Base-by-base conservation (phyloP, 2,329 filamentous ascomycete species). In the Setomelanomma holmii region DNA sequence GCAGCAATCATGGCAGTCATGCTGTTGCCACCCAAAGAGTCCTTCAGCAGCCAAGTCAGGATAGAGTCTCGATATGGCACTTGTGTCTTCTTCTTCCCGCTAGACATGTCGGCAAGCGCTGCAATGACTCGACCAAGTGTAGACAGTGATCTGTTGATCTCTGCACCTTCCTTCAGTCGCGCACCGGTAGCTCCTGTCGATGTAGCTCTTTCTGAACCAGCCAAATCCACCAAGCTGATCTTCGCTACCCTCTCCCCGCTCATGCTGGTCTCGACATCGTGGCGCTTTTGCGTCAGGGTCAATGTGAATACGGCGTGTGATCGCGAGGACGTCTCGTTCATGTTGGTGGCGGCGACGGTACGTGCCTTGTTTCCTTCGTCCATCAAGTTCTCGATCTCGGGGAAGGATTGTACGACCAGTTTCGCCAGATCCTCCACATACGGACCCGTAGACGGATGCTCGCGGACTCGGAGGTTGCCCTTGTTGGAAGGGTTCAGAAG, bases 1-100 rank as follows among this genome's bases (percentile, higher is more conserved):
- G 93, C 93, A 44, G 95, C 96, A 81, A 99, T 99, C 96, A 99
- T 99, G 53, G 95, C 95, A 20, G 95, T 99, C 90, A 98, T 93
- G 74, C 93, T 98, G 82, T 99, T 99, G 69, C 95, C 95, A 72
- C 95, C 95, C 5, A 99, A 79, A 4, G 93, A 98, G 74, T 99
- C 96, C 72, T 99, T 99, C 61, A 99, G 78, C 39, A 99, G 79
- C 95, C 95, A 99, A 1, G 95, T 99, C 61, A 99, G 79, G 43
- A 99, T 87, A 70, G 91, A 96, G 79, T 99, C 96, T 84, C 95
- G 89, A 73, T 99, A 99, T 0, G 95, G 96, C 1, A 99, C 95
- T 76, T 96, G 86, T 11, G 82, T 83, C 49, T 84, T 86, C 78
- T 92, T 93, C 74, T 91, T 93, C 16, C 89, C 89, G 1, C 89